Base-by-base conservation (phyloP, 495 filamentous ascomycete species). In the Coniosporium apollinis region DNA sequence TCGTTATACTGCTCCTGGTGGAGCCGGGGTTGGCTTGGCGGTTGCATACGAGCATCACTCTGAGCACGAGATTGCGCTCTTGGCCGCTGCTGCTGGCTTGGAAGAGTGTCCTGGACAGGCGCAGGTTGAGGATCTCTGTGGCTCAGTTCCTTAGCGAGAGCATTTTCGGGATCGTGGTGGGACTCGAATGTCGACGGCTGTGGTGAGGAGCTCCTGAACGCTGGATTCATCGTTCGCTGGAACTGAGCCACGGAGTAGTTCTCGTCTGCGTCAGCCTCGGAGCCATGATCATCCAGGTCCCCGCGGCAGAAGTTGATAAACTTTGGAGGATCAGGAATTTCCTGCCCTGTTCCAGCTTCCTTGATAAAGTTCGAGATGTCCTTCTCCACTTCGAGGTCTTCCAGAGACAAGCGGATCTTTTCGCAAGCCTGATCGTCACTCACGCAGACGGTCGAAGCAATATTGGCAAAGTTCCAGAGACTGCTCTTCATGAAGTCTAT, bases 301-400 rank as follows among this genome's bases (percentile, higher is more conserved):
- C 91, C 89, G 14, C 89, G 79, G 53, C 82, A 86, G 58, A 94
- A 99, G 62, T 99, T 92, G 67, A 99, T 93, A 54, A 92, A 99
- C 57, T 82, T 93, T 24, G 91, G 91, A 18, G 91, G 72, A 53
- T 94, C 91, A 13, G 91, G 91, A 30, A 99, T 99, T 48, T 96
- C 89, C 53, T 94, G 82, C 19, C 89, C 89, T 3, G 91, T 99
- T 19, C 85, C 86, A 44, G 58, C 66, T 28, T 94, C 85, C 42
- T 69, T 77, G 56, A 99, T 96, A 61, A 99, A 99, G 35, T 55
- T 62, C 5, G 71, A 60, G 36, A 99, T 94, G 52, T 99, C 91
- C 52, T 89, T 92, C 53, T 93, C 83, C 0, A 99, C 89, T 43
- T 96, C 91, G 58, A 87, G 91, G 45, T 79, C 76, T 57, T 99